Percentiles rank a stretch among this genome's conserved stretches.
Evolutionary conservation across 1,139 yeast species (phyloP).

Genomic region (Candida freyschussii): DNA sequence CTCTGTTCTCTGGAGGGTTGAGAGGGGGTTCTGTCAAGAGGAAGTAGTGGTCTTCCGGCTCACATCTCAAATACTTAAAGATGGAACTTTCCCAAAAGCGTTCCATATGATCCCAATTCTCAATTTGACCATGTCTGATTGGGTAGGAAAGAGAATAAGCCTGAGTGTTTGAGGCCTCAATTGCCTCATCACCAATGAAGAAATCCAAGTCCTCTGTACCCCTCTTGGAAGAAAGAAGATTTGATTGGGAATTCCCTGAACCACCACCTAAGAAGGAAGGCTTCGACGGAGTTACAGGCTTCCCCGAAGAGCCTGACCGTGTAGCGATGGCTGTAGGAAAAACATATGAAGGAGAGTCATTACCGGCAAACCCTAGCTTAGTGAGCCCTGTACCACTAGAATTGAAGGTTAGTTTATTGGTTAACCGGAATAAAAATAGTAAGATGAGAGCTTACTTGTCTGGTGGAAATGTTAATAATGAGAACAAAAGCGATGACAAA

Average conservation of each 20-base stretch:
- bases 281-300: constrained; percentile 22
- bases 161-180: constrained; percentile 84
- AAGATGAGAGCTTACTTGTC: constrained; percentile 14
- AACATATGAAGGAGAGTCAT: constrained; percentile 94
- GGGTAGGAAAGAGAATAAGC: constrained; percentile 89
- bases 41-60: constrained; percentile 97
- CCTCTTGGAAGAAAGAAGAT: constrained; percentile 47
- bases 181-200: constrained; percentile 92
- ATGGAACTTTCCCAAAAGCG: constrained; percentile 97
- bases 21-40: constrained; percentile 96
- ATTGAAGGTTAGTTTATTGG: not conserved
- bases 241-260: constrained; percentile 44
- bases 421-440: constrained; percentile 6
- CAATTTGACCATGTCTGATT: constrained; percentile 95
- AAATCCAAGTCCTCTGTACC: constrained; percentile 96
- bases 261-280: constrained; percentile 19
- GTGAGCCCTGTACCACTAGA: constrained; percentile 89
- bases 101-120: constrained; percentile 99
- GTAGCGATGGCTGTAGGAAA: constrained; percentile 98
- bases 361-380: constrained; percentile 97
- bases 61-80: constrained; percentile 92
- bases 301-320: constrained; percentile 34
- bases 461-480: constrained; percentile 8
- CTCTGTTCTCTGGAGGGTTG: constrained; percentile 98
- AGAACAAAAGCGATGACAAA: not conserved